Percentiles rank a stretch among this genome's conserved stretches.
phyloP scores from a whole-genome alignment of 2,329 filamentous ascomycete species.

The Trichoderma sp. region DNA sequence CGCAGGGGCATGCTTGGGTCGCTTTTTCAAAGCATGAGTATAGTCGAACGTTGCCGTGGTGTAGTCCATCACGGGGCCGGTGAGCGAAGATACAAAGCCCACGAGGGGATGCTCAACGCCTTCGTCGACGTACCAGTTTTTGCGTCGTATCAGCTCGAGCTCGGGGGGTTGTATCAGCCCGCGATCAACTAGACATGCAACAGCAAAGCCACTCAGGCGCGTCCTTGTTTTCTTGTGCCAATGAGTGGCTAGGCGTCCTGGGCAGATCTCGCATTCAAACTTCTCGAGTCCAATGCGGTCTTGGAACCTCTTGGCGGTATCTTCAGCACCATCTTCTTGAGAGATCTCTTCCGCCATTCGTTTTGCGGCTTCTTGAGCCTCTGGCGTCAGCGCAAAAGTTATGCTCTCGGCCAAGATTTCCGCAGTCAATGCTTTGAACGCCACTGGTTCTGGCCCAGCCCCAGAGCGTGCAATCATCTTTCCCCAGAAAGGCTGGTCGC shows the following conservation, averaged over 20 bases:
- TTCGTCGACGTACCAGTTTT: constrained; percentile 66
- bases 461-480: constrained; percentile 64
- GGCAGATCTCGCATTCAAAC: constrained; percentile 62
- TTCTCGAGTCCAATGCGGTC: constrained; percentile 56
- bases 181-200: constrained; percentile 58
- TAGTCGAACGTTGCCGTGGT: constrained; percentile 53
- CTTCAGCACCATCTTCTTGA: constrained; percentile 57
- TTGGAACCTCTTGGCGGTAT: constrained; percentile 58
- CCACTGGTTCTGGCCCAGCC: constrained; percentile 62
- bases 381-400: constrained; percentile 53
- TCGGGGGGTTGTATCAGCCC: constrained; percentile 60
- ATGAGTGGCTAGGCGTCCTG: constrained; percentile 64
- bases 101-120: constrained; percentile 68
- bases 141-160: constrained; percentile 52
- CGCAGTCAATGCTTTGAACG: constrained; percentile 60
- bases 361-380: constrained; percentile 44
- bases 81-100: constrained; percentile 66
- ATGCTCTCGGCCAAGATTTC: constrained; percentile 61
- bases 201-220: constrained; percentile 64
- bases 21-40: constrained; percentile 30
- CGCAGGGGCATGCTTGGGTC: neutral
- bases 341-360: constrained; percentile 58
- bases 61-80: constrained; percentile 68
- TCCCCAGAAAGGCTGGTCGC: constrained; percentile 69
- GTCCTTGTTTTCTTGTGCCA: constrained; percentile 61